A percentile compares a stretch with the other conserved stretches of the same genome.
These are phyloP conservation scores for Ceratobasidium sp. DNA, from an alignment of 1,284 basidiomycete genomes.

Conservation along the genomic window DNA sequence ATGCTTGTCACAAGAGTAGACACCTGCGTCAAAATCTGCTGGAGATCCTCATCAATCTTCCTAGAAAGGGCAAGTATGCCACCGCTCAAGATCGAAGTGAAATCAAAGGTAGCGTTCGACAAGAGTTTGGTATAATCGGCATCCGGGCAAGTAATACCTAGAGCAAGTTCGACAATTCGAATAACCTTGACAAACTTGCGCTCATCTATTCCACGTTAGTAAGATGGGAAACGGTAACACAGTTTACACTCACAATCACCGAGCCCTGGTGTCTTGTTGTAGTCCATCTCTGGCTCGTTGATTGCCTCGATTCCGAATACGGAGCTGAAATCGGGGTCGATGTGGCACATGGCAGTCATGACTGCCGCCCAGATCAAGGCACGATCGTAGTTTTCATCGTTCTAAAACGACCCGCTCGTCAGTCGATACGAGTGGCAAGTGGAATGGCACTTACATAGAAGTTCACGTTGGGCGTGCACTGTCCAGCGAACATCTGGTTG, in stretches of 20 bases:
- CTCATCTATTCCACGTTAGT: conserved; percentile 46
- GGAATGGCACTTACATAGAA: conserved; percentile 79
- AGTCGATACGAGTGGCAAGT: too few relatives aligned
- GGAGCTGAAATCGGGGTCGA: conserved; percentile 68
- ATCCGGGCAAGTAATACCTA: conserved; percentile 58
- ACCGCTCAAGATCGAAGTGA: conserved; percentile 10
- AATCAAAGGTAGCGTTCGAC: conserved; percentile 45
- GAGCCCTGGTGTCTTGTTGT: conserved; percentile 66
- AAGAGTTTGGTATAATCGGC: conserved; percentile 52
- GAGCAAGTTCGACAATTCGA: conserved; percentile 65
- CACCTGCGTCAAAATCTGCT: conserved; percentile 63
- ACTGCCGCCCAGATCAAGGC: conserved; percentile 79
- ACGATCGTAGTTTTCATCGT: conserved; percentile 71
- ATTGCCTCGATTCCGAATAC: conserved; percentile 77
- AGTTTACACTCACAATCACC: conserved; percentile 62
- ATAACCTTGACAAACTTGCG: conserved; percentile 71
- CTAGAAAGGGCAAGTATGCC: conserved; percentile 52
- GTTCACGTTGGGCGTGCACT: conserved; percentile 67
- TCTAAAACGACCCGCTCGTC: conserved; percentile 52
- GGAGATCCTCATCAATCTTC: conserved; percentile 52
- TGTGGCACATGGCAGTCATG: conserved; percentile 74
- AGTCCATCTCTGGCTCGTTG: conserved; percentile 78
- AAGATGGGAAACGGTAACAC: too few relatives aligned
- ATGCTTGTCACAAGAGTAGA: conserved; percentile 55
- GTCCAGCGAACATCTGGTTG: conserved; percentile 49